Evolutionary conservation across 441 rosid genomes (phyloP).

Genomic region (Euphorbia schlechtendalii): DNA sequence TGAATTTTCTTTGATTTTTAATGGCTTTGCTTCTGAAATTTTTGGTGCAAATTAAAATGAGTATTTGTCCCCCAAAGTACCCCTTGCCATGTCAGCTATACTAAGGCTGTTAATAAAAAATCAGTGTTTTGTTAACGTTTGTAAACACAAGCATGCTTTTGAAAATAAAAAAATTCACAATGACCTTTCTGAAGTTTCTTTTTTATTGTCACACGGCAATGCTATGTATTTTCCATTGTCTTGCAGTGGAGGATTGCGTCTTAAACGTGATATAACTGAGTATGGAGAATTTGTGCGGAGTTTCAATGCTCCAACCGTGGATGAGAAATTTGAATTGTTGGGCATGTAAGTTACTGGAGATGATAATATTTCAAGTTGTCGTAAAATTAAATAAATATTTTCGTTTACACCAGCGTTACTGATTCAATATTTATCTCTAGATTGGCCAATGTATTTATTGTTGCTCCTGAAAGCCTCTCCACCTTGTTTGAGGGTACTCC

Average conservation of each 20-base stretch:
- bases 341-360: constrained; percentile 62
- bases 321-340: constrained; percentile 91
- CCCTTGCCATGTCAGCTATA: too few relatives aligned
- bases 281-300: constrained; percentile 84
- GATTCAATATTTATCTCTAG: constrained; percentile 35
- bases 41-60: too few relatives aligned
- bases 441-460: constrained; percentile 89
- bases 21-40: too few relatives aligned
- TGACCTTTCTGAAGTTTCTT: too few relatives aligned
- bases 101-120: too few relatives aligned
- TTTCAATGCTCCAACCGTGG: constrained; percentile 86
- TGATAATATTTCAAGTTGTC: background rate
- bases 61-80: too few relatives aligned
- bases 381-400: background rate
- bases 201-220: too few relatives aligned
- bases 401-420: constrained; percentile 5
- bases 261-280: constrained; percentile 95
- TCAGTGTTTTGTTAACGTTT: too few relatives aligned
- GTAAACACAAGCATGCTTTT: too few relatives aligned
- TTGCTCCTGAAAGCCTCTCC: constrained; percentile 95
- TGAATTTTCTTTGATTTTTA: too few relatives aligned
- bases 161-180: too few relatives aligned
- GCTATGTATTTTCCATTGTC: background rate
- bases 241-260: constrained; percentile 84
- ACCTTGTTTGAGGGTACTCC: constrained; percentile 93